Base-by-base conservation (phyloP, 192 early-diverging fungal genomes). In the Phycomyces blakesleeanus region DNA sequence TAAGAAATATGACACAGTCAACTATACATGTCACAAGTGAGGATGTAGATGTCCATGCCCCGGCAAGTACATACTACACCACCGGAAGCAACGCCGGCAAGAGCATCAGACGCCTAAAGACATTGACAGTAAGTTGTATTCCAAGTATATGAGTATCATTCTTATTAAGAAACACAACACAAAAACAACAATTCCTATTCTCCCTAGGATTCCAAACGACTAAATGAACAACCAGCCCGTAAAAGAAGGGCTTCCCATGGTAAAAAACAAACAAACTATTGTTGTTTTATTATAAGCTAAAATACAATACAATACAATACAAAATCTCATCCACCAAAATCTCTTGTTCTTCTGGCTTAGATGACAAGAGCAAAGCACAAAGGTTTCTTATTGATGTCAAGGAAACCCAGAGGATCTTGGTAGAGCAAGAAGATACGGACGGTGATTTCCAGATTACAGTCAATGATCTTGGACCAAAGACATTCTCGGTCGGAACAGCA, bases 361-460 rank as follows among this genome's bases (percentile, higher is more conserved):
- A 91, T 61, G 85, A 80, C 56, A 85, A 82, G 41, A 62, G 51
- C 47, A 80, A 83, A 21, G 81, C 93, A 0, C 79, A 92, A 18
- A 78, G 82, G 38, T 94, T 96, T 68, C 68, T 95, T 10, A 86
- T 98, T 50, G 89, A 98, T 58, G 93, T 98, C 0, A 85, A 85
- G 44, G 85, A 84, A 54, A 93, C 93, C 1, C 85, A 91, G 44
- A 80, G 87, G 53, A 63, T 73, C 29, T 81, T 98, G 7, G 76
- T 98, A 29, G 86, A 79, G 57, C 96, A 98, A 64, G 96, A 98
- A 70, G 96, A 98, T 71, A 95, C 95, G 0, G 89, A 97, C 75
- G 90, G 90, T 21, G 92, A 98, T 64, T 89, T 82, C 68, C 96
- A 97, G 68, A 97, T 98, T 57, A 98, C 96, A 3, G 79, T 98